A percentile compares a stretch with the other conserved stretches of the same genome.
Evolutionary conservation across 495 filamentous ascomycete species (phyloP).

Genomic region (Neurospora cerealis): DNA sequence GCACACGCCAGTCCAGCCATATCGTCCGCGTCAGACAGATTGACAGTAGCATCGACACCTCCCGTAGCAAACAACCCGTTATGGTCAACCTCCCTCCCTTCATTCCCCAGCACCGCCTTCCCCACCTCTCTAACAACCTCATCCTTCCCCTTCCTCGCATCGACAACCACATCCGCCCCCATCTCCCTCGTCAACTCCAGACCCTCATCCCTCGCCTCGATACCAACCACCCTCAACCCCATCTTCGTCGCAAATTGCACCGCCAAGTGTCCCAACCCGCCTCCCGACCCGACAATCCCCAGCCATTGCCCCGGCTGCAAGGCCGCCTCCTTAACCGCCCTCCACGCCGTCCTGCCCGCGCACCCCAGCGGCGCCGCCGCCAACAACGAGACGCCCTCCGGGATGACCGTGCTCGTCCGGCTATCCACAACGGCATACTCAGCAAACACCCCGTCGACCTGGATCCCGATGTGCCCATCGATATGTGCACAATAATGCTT

Average conservation of each 20-base stretch:
- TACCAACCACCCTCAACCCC: slow-evolving; percentile 41
- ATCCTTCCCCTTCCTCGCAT: slow-evolving; percentile 38
- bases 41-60: slow-evolving; percentile 38
- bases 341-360: slow-evolving; percentile 45
- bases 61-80: slow-evolving; percentile 29
- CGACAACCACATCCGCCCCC: slow-evolving; percentile 42
- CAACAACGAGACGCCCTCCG: slow-evolving; percentile 36
- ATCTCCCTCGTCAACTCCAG: slow-evolving; percentile 30
- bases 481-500: slow-evolving; percentile 35
- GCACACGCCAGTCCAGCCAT: slow-evolving; percentile 41
- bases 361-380: slow-evolving; percentile 48
- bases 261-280: slow-evolving; percentile 47
- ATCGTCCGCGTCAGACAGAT: slow-evolving; percentile 30
- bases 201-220: slow-evolving; percentile 48
- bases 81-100: slow-evolving; percentile 33
- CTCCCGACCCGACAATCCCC: slow-evolving; percentile 45
- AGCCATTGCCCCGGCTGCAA: slow-evolving; percentile 39
- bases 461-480: slow-evolving; percentile 32
- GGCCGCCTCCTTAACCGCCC: slow-evolving; percentile 35
- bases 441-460: slow-evolving; percentile 39
- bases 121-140: slow-evolving; percentile 35
- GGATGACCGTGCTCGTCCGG: slow-evolving; percentile 32
- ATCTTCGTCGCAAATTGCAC: slow-evolving; percentile 45
- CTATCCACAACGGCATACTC: slow-evolving; percentile 44
- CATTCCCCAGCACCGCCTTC: slow-evolving; percentile 33